These are phyloP conservation scores for Graphiopsis chlorocephala DNA, from an alignment of 2,329 filamentous ascomycete genomes.

Conservation along the genomic window DNA sequence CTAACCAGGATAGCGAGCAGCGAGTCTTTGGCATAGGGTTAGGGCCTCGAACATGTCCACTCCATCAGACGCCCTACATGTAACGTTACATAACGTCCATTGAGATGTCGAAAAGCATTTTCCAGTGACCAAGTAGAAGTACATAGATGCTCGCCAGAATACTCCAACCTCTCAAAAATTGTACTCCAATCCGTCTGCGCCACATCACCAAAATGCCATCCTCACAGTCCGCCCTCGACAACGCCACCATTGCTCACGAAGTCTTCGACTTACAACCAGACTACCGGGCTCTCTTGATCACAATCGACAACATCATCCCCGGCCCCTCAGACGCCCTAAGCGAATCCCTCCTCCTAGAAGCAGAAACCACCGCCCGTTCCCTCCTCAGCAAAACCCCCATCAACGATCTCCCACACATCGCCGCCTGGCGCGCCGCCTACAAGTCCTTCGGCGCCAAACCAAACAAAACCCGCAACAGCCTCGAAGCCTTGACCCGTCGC, in stretches of 20 bases:
- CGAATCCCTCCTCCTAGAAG: constrained; percentile 32
- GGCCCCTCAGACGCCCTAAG: constrained; percentile 34
- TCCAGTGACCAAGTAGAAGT: background rate
- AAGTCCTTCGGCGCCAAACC: constrained; percentile 41
- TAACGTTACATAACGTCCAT: background rate
- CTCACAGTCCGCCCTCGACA: constrained; percentile 18
- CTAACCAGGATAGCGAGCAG: background rate
- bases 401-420: constrained; percentile 37
- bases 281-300: constrained; percentile 38
- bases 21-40: background rate
- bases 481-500: constrained; percentile 38
- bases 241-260: constrained; percentile 21
- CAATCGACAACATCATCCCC: constrained; percentile 33
- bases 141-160: background rate
- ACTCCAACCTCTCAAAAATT: background rate
- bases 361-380: constrained; percentile 25
- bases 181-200: background rate
- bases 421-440: constrained; percentile 40
- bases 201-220: background rate
- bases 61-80: background rate
- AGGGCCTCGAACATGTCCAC: background rate
- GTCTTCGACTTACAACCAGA: constrained; percentile 38
- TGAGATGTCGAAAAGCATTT: background rate
- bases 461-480: constrained; percentile 37
- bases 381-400: constrained; percentile 22